Evolutionary conservation across 305 asterid genomes (phyloP).

Genomic region (Fraxinus ornus): DNA sequence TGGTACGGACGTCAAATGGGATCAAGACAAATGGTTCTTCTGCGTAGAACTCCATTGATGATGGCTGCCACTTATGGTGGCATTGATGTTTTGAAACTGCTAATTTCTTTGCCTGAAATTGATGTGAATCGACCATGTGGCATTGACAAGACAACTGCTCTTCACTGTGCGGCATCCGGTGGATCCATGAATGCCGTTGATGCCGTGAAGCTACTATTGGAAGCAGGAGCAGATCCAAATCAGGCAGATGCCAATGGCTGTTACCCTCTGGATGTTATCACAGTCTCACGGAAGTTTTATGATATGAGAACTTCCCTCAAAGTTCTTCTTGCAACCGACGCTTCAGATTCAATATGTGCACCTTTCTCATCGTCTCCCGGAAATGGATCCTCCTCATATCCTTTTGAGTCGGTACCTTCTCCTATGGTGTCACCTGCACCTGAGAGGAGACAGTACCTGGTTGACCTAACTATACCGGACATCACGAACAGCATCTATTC

Average conservation of each 20-base stretch:
- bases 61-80: slow-evolving; percentile 88
- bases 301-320: slow-evolving; percentile 43
- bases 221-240: slow-evolving; percentile 75
- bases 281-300: slow-evolving; percentile 43
- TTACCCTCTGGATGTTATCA: slow-evolving; percentile 54
- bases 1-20: slow-evolving; percentile 89
- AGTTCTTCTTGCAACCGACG: slow-evolving; percentile 47
- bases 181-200: slow-evolving; percentile 54
- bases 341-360: slow-evolving; percentile 35
- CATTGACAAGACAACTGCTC: slow-evolving; percentile 60
- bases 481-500: slow-evolving; percentile 72
- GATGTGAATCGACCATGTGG: slow-evolving; percentile 71
- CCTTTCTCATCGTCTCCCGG: slow-evolving; percentile 45
- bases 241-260: slow-evolving; percentile 55
- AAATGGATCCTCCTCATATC: slow-evolving; percentile 38
- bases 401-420: slow-evolving; percentile 37
- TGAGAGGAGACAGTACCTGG: slow-evolving; percentile 68
- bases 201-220: slow-evolving; percentile 53
- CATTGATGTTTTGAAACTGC: slow-evolving; percentile 54
- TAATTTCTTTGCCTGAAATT: slow-evolving; percentile 56
- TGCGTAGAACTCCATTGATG: slow-evolving; percentile 77
- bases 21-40: slow-evolving; percentile 67
- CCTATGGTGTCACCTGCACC: slow-evolving; percentile 22
- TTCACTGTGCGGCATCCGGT: slow-evolving; percentile 83
- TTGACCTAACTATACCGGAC: slow-evolving; percentile 75